phyloP scores from a whole-genome alignment of 2,329 filamentous ascomycete genomes.

The Bipolaris oryzae region DNA sequence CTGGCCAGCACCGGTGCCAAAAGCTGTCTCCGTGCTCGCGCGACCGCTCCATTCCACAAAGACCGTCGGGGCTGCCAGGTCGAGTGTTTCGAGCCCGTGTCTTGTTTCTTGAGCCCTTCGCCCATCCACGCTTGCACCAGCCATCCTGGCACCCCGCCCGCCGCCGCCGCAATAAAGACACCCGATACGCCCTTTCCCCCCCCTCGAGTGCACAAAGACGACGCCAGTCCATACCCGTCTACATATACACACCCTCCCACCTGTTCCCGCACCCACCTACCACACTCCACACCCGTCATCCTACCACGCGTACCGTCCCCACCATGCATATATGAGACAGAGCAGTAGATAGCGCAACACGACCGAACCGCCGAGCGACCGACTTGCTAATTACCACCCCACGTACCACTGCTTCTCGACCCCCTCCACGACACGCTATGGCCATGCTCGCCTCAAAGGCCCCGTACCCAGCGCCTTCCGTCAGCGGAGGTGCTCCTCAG shows the following conservation, averaged over 20 bases:
- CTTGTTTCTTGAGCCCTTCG: conserved; percentile 15
- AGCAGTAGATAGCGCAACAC: conserved; percentile 8
- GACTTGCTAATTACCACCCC: conserved; percentile 2
- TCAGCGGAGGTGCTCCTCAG: conserved; percentile 46
- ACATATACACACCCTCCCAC: conserved; percentile 7
- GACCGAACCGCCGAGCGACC: conserved; percentile 1
- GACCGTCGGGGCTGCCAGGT: conserved; percentile 5
- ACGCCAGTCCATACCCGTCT: conserved; percentile 4
- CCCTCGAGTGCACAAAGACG: conserved; percentile 6
- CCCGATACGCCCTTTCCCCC: conserved; percentile 13
- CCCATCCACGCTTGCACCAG: neutral
- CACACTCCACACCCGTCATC: neutral
- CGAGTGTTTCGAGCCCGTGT: conserved; percentile 24
- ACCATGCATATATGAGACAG: conserved; percentile 26
- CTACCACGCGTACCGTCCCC: conserved; percentile 11
- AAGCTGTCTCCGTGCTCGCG: conserved; percentile 18
- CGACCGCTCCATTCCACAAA: conserved; percentile 9
- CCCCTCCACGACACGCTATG: conserved; percentile 55
- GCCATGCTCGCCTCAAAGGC: conserved; percentile 80
- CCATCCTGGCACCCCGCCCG: conserved; percentile 9
- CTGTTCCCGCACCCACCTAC: neutral
- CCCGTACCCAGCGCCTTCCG: conserved; percentile 65
- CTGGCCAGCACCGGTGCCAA: conserved; percentile 20
- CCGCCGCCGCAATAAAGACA: conserved; percentile 22
- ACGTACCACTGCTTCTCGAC: conserved; percentile 4